phyloP scores from a whole-genome alignment of 495 filamentous ascomycete genomes.

The Aspergillus heteromorphus region DNA sequence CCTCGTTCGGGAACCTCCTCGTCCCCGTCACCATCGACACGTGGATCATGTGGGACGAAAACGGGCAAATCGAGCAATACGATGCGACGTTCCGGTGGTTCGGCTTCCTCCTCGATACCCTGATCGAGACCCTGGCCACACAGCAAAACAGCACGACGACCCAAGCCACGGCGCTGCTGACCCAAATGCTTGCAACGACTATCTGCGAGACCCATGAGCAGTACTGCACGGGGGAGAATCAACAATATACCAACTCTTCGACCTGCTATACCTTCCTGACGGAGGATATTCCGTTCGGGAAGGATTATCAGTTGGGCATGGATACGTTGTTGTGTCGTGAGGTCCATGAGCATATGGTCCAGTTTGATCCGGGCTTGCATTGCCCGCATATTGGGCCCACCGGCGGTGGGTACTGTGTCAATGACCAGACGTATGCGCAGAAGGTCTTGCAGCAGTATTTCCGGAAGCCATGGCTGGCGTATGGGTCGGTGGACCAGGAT shows the following conservation, averaged over 20 bases:
- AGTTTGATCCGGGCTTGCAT: conserved; percentile 35
- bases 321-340: conserved; percentile 43
- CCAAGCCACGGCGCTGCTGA: conserved; percentile 15
- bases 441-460: conserved; percentile 36
- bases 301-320: conserved; percentile 39
- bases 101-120: conserved; percentile 27
- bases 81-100: conserved; percentile 33
- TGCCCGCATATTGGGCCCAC: conserved; percentile 41
- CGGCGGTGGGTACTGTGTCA: conserved; percentile 40
- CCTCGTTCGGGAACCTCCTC: conserved; percentile 24
- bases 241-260: conserved; percentile 28
- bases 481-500: background rate
- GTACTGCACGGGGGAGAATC: conserved; percentile 34
- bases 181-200: conserved; percentile 25
- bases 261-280: conserved; percentile 35
- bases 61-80: conserved; percentile 29
- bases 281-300: conserved; percentile 29
- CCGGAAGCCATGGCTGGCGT: conserved; percentile 15
- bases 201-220: conserved; percentile 32
- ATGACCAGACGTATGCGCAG: conserved; percentile 29
- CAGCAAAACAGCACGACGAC: conserved; percentile 22
- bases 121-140: conserved; percentile 21
- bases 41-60: conserved; percentile 33
- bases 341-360: conserved; percentile 45
- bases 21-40: conserved; percentile 40